phyloP scores from a whole-genome alignment of 2,329 filamentous ascomycete species.

The Neophaeococcomyces mojaviensis region DNA sequence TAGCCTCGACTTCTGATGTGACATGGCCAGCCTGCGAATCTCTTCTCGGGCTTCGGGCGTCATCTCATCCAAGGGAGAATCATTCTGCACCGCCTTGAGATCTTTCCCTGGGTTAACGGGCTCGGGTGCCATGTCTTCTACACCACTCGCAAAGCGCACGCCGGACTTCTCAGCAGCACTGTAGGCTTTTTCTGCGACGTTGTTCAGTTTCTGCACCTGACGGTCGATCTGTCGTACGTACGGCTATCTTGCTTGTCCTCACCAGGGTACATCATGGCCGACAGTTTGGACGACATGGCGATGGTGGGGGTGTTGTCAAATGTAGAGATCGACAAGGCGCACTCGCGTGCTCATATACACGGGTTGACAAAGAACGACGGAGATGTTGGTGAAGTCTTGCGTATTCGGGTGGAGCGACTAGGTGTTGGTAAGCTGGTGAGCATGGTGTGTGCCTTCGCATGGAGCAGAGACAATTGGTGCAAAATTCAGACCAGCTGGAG shows the following conservation, averaged over 20 bases:
- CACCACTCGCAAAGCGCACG: background rate
- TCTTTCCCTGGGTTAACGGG: constrained; percentile 25
- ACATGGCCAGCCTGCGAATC: constrained; percentile 63
- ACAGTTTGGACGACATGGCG: constrained; percentile 22
- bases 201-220: background rate
- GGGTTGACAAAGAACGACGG: background rate
- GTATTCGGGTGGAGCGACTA: constrained; percentile 1
- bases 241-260: constrained; percentile 17
- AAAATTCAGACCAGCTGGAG: constrained; percentile 3
- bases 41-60: constrained; percentile 50
- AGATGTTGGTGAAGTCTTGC: background rate
- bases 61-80: constrained; percentile 23
- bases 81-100: constrained; percentile 25
- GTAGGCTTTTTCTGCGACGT: background rate
- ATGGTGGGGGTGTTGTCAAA: constrained; percentile 1
- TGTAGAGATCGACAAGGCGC: constrained; percentile 2
- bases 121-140: constrained; percentile 17
- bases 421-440: constrained; percentile 5
- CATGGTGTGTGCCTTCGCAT: background rate
- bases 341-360: background rate
- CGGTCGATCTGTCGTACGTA: constrained; percentile 8
- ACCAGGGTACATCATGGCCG: constrained; percentile 19
- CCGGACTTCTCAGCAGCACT: constrained; percentile 12
- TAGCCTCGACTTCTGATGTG: constrained; percentile 64
- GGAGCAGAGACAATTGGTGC: background rate